Evolutionary conservation across 1,139 yeast genomes (phyloP), one percentile per base, ranked within the genome.

Genomic region (Arxiozyma slooffiae): DNA sequence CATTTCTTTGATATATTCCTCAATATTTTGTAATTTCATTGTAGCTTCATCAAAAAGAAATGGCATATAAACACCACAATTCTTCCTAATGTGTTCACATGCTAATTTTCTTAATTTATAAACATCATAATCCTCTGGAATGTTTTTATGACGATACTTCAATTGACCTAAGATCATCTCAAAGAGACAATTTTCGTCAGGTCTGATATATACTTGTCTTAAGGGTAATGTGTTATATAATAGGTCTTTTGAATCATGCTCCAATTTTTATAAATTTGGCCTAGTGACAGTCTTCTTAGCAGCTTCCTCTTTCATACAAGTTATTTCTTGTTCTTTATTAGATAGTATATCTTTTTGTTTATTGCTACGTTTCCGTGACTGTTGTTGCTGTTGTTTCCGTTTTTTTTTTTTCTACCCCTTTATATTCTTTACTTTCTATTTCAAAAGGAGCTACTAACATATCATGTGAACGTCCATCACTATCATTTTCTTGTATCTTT

Each of bases 141-240:
- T 45, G 14, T 71, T 60, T 2, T 62, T 68, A 38, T 78, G 85
- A 44, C 94, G 76, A 4, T 61, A 53, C 40, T 64, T 59, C 52
- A 92, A 68, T 63, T 92, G 97, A 63, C 92, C 96, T 39, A 81
- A 74, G 23, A 92, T 76, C 0, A 96, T 84, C 2, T 90, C 87
- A 71, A 88, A 92, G 43, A 92, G 71, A 72, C 98, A 92, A 67
- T 92, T 94, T 0, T 97, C 98, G 67, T 92, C 97, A 0, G 97
- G 96, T 53, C 76, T 72, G 47, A 90, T 86, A 59, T 85, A 90
- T 55, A 74, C 68, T 55, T 83, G 80, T 18, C 59, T 61, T 8
- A 89, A 70, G 1, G 73, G 69, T 39, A 77, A 71, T 30, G 75
- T 53, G 1, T 64, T 60, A 52, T 90, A 76, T 30, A 85, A 63